phyloP scores from a whole-genome alignment of 1,139 yeast genomes.

The Ogataea hybrid region DNA sequence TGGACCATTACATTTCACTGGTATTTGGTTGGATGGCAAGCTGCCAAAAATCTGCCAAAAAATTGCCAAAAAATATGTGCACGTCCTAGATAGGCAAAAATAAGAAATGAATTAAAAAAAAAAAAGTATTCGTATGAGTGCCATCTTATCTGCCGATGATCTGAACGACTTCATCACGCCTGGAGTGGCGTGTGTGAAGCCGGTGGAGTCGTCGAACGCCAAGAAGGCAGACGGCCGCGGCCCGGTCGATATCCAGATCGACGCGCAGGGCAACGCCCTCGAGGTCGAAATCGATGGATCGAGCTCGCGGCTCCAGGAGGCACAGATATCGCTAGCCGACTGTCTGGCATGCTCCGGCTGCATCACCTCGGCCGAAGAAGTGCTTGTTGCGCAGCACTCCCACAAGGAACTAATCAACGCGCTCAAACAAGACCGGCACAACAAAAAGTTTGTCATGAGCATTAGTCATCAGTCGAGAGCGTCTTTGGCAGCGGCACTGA shows the following conservation, averaged over 20 bases:
- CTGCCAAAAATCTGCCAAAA: too few species aligned
- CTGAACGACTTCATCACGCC: constrained; percentile 93
- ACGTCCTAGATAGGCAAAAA: constrained; percentile 9
- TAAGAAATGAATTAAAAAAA: background rate
- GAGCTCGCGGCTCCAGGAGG: constrained; percentile 59
- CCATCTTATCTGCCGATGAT: constrained; percentile 83
- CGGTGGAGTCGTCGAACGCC: constrained; percentile 45
- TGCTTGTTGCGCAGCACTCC: constrained; percentile 85
- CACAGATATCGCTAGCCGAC: constrained; percentile 86
- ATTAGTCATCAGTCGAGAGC: constrained; percentile 85
- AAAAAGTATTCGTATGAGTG: constrained; percentile 57
- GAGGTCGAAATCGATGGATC: constrained; percentile 67
- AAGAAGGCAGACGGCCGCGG: constrained; percentile 13
- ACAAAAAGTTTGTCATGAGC: constrained; percentile 63
- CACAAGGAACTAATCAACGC: constrained; percentile 73
- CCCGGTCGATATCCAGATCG: constrained; percentile 58
- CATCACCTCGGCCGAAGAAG: constrained; percentile 94
- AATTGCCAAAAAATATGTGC: background rate
- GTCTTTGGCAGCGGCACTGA: constrained; percentile 71
- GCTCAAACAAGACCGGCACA: constrained; percentile 36
- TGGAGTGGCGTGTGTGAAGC: constrained; percentile 93
- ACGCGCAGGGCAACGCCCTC: constrained; percentile 61
- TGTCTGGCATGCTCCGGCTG: constrained; percentile 98
- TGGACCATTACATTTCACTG: background rate
- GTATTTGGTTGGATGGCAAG: constrained; percentile 1